Percentiles rank a stretch among this genome's conserved stretches.
phyloP scores from a whole-genome alignment of 1,284 basidiomycete species.

The Irpex rosettiformis region DNA sequence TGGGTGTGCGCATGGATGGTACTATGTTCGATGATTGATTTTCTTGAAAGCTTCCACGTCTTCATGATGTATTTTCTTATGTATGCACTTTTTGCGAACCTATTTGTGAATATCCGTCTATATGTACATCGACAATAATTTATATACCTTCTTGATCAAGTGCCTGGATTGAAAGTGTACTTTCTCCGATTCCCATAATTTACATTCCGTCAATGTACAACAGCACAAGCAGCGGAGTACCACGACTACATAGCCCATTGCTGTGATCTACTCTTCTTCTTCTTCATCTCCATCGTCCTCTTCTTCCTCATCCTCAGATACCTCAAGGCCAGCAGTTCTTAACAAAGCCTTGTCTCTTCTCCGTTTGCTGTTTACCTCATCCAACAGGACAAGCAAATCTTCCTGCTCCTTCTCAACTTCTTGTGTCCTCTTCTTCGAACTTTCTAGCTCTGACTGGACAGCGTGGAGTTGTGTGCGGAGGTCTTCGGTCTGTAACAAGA shows the following conservation, averaged over 20 bases:
- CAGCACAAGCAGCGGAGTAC: too few species aligned
- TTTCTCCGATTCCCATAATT: too few species aligned
- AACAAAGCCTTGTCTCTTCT: conserved; percentile 79
- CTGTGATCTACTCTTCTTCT: neutral
- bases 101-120: too few species aligned
- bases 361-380: conserved; percentile 87
- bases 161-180: too few species aligned
- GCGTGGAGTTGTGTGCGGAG: conserved; percentile 40
- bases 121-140: too few species aligned
- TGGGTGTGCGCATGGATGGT: conserved; percentile 81
- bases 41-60: neutral
- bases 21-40: conserved; percentile 43
- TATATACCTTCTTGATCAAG: too few species aligned
- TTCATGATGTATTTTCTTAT: neutral
- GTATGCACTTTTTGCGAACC: neutral
- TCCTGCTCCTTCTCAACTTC: conserved; percentile 95
- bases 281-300: conserved; percentile 39
- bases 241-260: too few species aligned
- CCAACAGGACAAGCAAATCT: conserved; percentile 89
- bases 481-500: conserved; percentile 20
- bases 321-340: conserved; percentile 73
- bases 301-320: conserved; percentile 90
- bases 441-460: conserved; percentile 48
- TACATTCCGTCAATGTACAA: too few species aligned
- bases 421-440: conserved; percentile 60